A percentile compares a stretch with the other conserved stretches of the same genome.
Evolutionary conservation across 257 asterid genomes (phyloP).

Genomic region (Solanum gracilifrons): DNA sequence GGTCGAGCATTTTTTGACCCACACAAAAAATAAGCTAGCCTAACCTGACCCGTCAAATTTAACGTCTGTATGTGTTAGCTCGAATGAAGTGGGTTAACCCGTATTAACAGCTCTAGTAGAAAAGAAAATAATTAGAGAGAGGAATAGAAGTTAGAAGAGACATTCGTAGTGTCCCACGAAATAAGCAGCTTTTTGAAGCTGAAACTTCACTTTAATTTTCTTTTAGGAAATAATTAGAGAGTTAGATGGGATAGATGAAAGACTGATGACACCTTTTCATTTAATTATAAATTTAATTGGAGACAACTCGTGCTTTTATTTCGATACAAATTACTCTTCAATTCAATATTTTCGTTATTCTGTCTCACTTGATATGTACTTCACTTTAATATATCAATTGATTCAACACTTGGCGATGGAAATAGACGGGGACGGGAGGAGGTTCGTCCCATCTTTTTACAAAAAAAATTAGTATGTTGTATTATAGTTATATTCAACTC

Average conservation of each 20-base stretch:
- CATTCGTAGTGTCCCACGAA: conserved; percentile 21
- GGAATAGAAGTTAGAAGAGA: conserved; percentile 1
- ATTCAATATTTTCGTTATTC: background rate
- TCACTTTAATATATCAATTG: background rate
- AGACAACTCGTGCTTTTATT: background rate
- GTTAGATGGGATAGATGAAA: conserved; percentile 5
- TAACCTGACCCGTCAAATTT: no score
- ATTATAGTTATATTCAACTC: background rate
- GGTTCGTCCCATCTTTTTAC: background rate
- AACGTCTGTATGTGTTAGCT: rapidly evolving
- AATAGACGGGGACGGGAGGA: background rate
- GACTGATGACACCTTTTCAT: background rate
- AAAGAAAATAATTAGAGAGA: background rate
- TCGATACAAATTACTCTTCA: background rate
- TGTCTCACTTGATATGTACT: background rate
- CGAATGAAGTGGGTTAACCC: rapidly evolving
- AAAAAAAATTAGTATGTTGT: no score
- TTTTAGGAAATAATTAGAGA: conserved; percentile 3
- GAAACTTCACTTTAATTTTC: background rate
- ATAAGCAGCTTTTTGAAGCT: conserved; percentile 2
- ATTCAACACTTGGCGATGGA: background rate
- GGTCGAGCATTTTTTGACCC: no score
- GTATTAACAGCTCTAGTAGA: background rate
- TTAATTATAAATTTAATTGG: background rate
- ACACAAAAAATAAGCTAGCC: no score